These are phyloP conservation scores for Xeromyces bisporus DNA, from an alignment of 495 filamentous ascomycete species.

Conservation along the genomic window DNA sequence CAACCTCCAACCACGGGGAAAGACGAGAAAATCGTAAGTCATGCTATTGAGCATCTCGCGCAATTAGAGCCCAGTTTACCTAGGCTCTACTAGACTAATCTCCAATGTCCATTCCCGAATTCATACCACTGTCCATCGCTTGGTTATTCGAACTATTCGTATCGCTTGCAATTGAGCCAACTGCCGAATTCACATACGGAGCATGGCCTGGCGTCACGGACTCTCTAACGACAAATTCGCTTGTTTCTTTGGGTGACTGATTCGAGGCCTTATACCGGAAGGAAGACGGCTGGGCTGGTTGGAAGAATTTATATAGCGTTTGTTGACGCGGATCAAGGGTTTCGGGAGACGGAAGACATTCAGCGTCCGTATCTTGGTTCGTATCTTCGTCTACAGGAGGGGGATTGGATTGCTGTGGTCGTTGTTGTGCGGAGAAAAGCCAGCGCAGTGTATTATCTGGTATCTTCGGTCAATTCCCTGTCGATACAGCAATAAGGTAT, in stretches of 20 bases:
- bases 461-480: constrained; percentile 10
- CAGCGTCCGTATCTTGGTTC: constrained; percentile 7
- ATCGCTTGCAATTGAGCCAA: constrained; percentile 9
- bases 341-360: constrained; percentile 11
- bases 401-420: constrained; percentile 12
- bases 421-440: constrained; percentile 24
- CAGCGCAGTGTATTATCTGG: constrained; percentile 30
- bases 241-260: constrained; percentile 8
- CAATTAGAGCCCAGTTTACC: no score
- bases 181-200: constrained; percentile 7
- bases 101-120: constrained; percentile 30
- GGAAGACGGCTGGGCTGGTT: constrained; percentile 13
- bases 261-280: background rate
- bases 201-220: constrained; percentile 8
- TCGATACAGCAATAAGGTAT: no score
- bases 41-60: no score
- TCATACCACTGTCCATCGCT: constrained; percentile 9
- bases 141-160: constrained; percentile 11
- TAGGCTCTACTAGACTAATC: no score
- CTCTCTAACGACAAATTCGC: constrained; percentile 2
- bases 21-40: no score
- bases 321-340: constrained; percentile 28
- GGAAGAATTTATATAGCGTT: constrained; percentile 28
- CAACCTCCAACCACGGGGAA: no score
- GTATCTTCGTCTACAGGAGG: constrained; percentile 11